A percentile compares a stretch with the other conserved stretches of the same genome.
These are phyloP conservation scores for Santalum album DNA, from an alignment of 164 flowering plant genomes.

Conservation along the genomic window DNA sequence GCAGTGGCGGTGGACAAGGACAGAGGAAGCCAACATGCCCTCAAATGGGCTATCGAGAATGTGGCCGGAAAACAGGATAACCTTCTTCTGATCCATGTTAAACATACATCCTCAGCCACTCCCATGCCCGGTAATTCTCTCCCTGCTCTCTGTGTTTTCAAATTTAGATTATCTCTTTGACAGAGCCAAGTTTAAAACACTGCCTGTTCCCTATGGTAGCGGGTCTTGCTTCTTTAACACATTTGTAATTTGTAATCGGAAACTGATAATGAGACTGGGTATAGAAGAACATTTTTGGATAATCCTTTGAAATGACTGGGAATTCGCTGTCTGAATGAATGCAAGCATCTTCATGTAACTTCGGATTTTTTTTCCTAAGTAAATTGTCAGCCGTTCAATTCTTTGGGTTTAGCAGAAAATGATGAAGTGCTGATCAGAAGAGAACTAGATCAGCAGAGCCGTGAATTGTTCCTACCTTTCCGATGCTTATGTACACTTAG, in stretches of 20 bases:
- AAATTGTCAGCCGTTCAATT: too few species aligned
- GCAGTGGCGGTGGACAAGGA: constrained; percentile 1
- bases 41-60: background rate
- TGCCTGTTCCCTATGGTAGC: too few species aligned
- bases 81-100: background rate
- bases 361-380: too few species aligned
- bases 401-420: background rate
- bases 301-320: too few species aligned
- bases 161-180: too few species aligned
- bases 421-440: background rate
- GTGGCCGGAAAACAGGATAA: background rate
- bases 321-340: too few species aligned
- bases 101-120: background rate
- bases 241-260: too few species aligned
- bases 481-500: background rate
- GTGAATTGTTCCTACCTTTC: background rate
- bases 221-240: too few species aligned
- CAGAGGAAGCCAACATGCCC: background rate
- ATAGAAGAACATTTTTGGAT: too few species aligned
- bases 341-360: too few species aligned
- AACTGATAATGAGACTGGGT: too few species aligned
- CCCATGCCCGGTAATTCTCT: background rate
- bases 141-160: background rate
- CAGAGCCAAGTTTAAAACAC: too few species aligned
- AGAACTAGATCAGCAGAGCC: background rate